Evolutionary conservation across 2,329 filamentous ascomycete genomes (phyloP), one percentile per base, ranked within the genome.

Genomic region (Coniochaeta prunicola): DNA sequence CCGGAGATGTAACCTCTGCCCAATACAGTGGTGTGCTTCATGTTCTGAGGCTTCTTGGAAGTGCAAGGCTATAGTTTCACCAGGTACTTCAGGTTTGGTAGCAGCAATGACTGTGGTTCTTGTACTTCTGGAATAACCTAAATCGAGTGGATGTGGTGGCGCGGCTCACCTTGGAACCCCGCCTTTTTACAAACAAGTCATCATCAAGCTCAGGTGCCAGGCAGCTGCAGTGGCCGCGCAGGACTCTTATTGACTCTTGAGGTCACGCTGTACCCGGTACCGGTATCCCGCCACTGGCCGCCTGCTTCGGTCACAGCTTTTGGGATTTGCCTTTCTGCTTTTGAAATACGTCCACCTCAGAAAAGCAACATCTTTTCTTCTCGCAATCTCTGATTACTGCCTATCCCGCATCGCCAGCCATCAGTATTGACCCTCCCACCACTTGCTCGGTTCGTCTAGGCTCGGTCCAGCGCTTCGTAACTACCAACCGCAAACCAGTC

Each of bases 341-440:
- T 30, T 17, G 45, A 50, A 7, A 50, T n/a, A 50, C 6, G 28
- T 50, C 45, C 24, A 28, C 42, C 36, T 17, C 19, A 50, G 17
- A 10, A 50, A 50, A 50, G 3, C 21, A 50, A 50, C 21, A 30
- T 19, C 19, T 30, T 28, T 42, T 42, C 55, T 40, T 56, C 8
- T 36, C 40, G 19, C 10, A n/a, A 24, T 6, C 17, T 54, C 48
- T 59, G 59, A 54, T 33, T 42, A 33, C 36, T 40, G 59, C 33
- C 33, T 13, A 38, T 38, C 40, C 61, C 59, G 57, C 59, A 33
- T 62, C 56, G 56, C 45, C 38, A 45, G 60, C 54, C 38, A 45
- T 34, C 40, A 2, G 40, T 24, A 10, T 45, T 24, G 40, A 45
- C 7, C 13, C 4, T 7, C 36, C 36, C 8, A 7, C 36, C 10